Percentiles rank a stretch among this genome's conserved stretches.
Conservation (phyloP, 139 green algal genomes). For the Chlorella sp. region DNA sequence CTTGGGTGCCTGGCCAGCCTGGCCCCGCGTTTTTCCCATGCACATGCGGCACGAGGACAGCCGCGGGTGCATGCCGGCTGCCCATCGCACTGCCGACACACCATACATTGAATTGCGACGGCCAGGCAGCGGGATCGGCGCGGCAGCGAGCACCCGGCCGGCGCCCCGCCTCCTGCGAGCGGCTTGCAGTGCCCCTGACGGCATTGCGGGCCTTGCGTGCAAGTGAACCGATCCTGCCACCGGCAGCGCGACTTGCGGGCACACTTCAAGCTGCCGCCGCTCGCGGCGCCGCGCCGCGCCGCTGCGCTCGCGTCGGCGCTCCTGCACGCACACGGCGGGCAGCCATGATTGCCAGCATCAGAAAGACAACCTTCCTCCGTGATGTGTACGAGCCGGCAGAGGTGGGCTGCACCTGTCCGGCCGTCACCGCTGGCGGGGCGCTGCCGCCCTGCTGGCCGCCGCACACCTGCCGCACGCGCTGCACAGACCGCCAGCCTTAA, state of each 20-base stretch:
- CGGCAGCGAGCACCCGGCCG: neutral
- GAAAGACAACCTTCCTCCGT: slow-evolving; percentile 48
- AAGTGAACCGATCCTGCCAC: no score
- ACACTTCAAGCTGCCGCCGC: neutral
- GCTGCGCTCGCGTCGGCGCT: no score
- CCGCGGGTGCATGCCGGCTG: no score
- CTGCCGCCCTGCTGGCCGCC: neutral
- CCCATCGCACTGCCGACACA: no score
- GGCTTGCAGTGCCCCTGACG: no score
- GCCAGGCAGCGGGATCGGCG: neutral
- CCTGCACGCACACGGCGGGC: neutral
- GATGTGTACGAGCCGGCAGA: slow-evolving; percentile 86
- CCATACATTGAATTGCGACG: no score
- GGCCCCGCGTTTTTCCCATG: neutral
- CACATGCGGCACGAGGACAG: no score
- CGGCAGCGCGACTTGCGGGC: neutral
- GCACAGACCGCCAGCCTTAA: no score
- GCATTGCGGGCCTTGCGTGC: no score
- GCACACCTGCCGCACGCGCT: no score
- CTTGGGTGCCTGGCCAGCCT: neutral
- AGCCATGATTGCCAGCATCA: slow-evolving; percentile 27
- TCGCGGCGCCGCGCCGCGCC: neutral
- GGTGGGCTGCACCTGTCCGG: slow-evolving; percentile 41
- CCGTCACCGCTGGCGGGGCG: no score
- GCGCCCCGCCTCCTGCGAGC: neutral